A percentile compares a stretch with the other conserved stretches of the same genome.
phyloP scores from a whole-genome alignment of 441 rosid species.

The Corymbia calophylla region DNA sequence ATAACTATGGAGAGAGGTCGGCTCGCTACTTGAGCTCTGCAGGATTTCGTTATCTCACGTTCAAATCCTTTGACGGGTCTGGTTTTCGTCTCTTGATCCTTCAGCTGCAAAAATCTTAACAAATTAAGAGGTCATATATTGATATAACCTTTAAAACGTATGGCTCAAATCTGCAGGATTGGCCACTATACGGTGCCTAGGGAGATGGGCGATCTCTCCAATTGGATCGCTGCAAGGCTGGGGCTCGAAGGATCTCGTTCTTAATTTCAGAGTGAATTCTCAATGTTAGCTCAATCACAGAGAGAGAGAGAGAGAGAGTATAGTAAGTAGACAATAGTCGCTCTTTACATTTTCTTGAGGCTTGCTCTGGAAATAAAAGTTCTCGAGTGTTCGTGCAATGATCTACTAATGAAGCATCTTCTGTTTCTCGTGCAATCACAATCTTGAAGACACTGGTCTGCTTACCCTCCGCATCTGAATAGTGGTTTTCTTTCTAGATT shows the following conservation, averaged over 20 bases:
- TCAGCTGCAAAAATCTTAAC: not conserved
- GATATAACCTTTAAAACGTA: not conserved
- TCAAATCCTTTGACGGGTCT: slow-evolving; percentile 7
- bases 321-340: not conserved
- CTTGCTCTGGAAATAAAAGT: not conserved
- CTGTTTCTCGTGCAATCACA: not conserved
- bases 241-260: slow-evolving; percentile 9
- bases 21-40: slow-evolving; percentile 2
- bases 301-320: not conserved
- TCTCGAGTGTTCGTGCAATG: not conserved
- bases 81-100: not conserved
- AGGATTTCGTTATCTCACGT: slow-evolving; percentile 5
- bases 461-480: not conserved
- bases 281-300: not conserved
- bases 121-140: not conserved
- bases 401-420: not conserved
- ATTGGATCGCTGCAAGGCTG: slow-evolving; percentile 1
- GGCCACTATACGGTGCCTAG: slow-evolving; percentile 7
- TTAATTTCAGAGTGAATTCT: not conserved
- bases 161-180: not conserved
- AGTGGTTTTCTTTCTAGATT: not conserved
- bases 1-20: slow-evolving; percentile 8
- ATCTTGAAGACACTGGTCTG: not conserved
- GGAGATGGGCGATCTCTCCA: slow-evolving; percentile 7
- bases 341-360: not conserved